Evolutionary conservation across 108 stramenopile genomes (phyloP), one percentile per base, ranked within the genome.

Genomic region (Nitzschia palea): DNA sequence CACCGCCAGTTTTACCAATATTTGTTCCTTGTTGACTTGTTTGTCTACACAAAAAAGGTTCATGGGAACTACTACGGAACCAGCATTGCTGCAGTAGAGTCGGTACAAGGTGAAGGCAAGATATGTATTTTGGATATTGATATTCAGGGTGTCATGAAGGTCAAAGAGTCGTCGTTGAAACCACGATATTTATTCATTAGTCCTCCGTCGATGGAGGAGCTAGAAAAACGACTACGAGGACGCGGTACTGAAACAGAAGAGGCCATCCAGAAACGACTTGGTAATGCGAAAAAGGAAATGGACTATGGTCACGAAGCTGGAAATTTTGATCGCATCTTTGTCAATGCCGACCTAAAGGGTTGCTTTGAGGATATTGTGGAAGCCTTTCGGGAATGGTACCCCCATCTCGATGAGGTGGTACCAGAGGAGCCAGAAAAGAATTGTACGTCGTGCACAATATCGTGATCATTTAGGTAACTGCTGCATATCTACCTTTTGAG

Each of bases 61-160:
- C 97, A 98, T 75, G 96, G 91, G 47, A 97, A 97, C 73, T 90
- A 96, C 53, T 99, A 99, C 67, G 62, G 71, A 37, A 64, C 51
- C 28, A 84, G 83, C 62, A 61, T 95, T 25, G 80, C 73, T 1
- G 84, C 96, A 1, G 94, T 99, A 14, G 73, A 90, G 65, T 65
- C 71, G 33, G 97, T 99, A 8, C 83, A 85, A 67, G 62, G 72
- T 6, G 60, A 75, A 63, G 89, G 91, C 4, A 89, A 91, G 67
- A 81, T 99, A 27, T 98, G 97, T 67, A 76, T 98, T 61, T 71
- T 99, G 18, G 96, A 97, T 68, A 97, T 98, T 71, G 98, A 99
- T 61, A 73, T 86, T 27, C 92, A 91, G 67, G 91, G 95, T 0
- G 87, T 85, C 8, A 60, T 72, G 54, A 77, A 80, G 53, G 91